Percentiles rank a stretch among this genome's conserved stretches.
phyloP scores from a whole-genome alignment of 2,329 filamentous ascomycete genomes.

The Fusarium bactridioides region DNA sequence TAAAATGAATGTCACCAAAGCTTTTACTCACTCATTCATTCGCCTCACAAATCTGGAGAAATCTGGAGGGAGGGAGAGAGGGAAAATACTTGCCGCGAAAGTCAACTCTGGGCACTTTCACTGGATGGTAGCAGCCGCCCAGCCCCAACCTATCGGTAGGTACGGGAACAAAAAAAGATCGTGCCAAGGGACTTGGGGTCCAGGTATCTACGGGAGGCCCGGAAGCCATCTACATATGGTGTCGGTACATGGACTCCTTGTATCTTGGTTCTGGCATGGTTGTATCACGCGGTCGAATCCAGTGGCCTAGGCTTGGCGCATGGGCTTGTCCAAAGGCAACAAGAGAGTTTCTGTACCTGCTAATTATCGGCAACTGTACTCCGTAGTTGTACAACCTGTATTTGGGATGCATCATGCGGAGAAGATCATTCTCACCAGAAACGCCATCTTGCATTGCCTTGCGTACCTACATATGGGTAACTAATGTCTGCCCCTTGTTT shows the following conservation, averaged over 20 bases:
- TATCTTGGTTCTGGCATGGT: neutral
- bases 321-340: conserved; percentile 5
- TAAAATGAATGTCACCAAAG: neutral
- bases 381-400: neutral
- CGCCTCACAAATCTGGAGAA: neutral
- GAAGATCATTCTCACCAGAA: conserved; percentile 2
- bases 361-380: neutral
- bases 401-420: neutral
- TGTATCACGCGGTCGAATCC: conserved; percentile 19
- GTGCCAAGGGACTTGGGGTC: neutral
- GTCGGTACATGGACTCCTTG: conserved; percentile 1
- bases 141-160: conserved; percentile 11
- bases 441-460: neutral
- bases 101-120: conserved; percentile 9
- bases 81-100: conserved; percentile 12
- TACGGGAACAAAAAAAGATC: conserved; percentile 6
- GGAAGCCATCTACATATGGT: neutral
- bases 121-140: conserved; percentile 16
- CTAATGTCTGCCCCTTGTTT: neutral
- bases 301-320: conserved; percentile 20
- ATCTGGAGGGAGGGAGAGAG: neutral
- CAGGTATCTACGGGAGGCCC: conserved; percentile 9
- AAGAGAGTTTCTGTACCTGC: neutral
- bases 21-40: neutral
- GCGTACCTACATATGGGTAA: neutral